Evolutionary conservation across 2,329 filamentous ascomycete genomes (phyloP).

Genomic region (Xylariomycetidae sp.): DNA sequence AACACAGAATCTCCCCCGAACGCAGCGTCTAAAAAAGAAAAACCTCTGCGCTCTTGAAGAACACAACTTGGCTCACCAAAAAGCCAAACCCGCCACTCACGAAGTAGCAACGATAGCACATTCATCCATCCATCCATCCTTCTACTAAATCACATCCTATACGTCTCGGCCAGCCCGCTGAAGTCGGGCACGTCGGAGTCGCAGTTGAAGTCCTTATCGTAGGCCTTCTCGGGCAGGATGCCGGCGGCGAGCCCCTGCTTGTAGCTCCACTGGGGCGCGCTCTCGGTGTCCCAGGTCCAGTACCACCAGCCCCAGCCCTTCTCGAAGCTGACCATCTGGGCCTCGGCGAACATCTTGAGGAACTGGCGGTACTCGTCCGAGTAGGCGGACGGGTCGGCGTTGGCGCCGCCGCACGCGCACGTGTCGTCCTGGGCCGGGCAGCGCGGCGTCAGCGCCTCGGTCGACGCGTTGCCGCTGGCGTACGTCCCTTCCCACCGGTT

Average conservation of each 20-base stretch:
- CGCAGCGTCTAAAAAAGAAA: too few species aligned
- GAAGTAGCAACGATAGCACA: too few species aligned
- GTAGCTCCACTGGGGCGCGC: slow-evolving; percentile 86
- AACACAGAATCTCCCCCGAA: too few species aligned
- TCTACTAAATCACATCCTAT: too few species aligned
- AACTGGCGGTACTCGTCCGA: slow-evolving; percentile 75
- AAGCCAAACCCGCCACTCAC: too few species aligned
- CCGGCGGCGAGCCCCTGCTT: slow-evolving; percentile 72
- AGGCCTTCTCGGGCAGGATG: slow-evolving; percentile 73
- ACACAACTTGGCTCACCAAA: too few species aligned
- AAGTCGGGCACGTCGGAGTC: slow-evolving; percentile 52
- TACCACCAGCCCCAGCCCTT: slow-evolving; percentile 97
- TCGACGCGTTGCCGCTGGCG: slow-evolving; percentile 58
- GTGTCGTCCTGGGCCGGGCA: slow-evolving; percentile 64
- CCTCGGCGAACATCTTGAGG: slow-evolving; percentile 84
- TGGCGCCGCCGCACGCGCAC: slow-evolving; percentile 74
- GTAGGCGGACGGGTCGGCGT: slow-evolving; percentile 66
- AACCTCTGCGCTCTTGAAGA: too few species aligned
- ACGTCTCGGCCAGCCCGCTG: slow-evolving; percentile 44
- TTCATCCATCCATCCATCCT: too few species aligned
- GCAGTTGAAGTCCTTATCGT: slow-evolving; percentile 67
- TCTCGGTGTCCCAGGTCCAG: slow-evolving; percentile 96
- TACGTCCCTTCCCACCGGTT: slow-evolving; percentile 90
- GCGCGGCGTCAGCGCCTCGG: slow-evolving; percentile 61
- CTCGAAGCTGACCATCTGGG: slow-evolving; percentile 94